These are phyloP conservation scores for Grosmannia serpens DNA, from an alignment of 2,329 filamentous ascomycete species.

Conservation along the genomic window DNA sequence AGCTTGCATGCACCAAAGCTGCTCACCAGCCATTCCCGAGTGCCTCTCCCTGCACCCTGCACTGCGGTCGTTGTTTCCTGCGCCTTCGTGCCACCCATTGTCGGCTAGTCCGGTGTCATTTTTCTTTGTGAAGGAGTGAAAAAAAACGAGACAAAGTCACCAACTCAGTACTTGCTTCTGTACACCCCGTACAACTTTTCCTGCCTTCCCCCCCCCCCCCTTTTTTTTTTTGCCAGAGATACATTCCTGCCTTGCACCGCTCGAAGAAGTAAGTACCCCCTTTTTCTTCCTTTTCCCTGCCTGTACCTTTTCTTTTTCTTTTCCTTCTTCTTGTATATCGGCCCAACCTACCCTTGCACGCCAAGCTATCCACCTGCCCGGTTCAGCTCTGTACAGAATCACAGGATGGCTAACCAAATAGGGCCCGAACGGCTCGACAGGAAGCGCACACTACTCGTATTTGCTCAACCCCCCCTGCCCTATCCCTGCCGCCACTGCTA, in stretches of 20 bases:
- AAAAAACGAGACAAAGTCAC: background rate
- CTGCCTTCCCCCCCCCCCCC: background rate
- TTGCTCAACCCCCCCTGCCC: background rate
- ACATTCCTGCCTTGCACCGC: background rate
- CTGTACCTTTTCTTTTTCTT: background rate
- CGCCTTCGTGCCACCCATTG: background rate
- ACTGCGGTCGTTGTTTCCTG: background rate
- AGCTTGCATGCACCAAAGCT: background rate
- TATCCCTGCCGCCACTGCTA: background rate
- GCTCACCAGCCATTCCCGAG: background rate
- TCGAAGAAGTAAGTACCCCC: background rate
- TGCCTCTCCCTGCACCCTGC: background rate
- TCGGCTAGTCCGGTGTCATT: background rate
- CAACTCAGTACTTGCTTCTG: background rate
- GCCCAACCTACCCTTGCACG: background rate
- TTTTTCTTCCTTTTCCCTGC: background rate
- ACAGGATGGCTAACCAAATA: constrained; percentile 1
- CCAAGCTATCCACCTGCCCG: constrained; percentile 6
- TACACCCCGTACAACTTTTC: background rate
- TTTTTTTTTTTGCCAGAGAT: background rate
- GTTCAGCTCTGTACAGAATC: constrained; percentile 9
- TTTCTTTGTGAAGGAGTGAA: background rate
- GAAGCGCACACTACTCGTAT: background rate
- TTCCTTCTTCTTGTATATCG: background rate
- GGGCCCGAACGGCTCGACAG: background rate